Evolutionary conservation across 169 alveolate genomes (phyloP), one percentile per base, ranked within the genome.

Genomic region (Plasmodium yoelii): DNA sequence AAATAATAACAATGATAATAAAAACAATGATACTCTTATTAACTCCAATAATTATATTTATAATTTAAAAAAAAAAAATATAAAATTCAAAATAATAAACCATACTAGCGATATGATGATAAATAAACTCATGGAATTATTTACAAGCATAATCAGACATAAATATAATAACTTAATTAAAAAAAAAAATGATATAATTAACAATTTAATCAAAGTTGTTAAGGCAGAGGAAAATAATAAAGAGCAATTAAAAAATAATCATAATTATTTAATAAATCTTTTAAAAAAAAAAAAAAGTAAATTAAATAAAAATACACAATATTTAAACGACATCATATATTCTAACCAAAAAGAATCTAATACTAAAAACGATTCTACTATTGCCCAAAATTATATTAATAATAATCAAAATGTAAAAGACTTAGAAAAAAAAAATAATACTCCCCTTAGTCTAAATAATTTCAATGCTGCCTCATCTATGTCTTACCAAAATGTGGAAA

Each of bases 141-240:
- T 80, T 69, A 64, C 90, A 7, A 46, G 51, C 28, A 34, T 65
- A 57, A 80, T 80, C 39, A 15, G 68, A 65, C 65, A 49, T 10
- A 80, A 55, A 18, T 65, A 65, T 59, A 65, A 44, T n/a, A 80
- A 80, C 9, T 53, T 80, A 68, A 59, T 51, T 15, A 80, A 64
- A 44, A 56, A 80, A 51, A 80, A 80, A 64, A 64, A 55, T 34
- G 49, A 69, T 39, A 69, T 80, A 13, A 42, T 57, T 15, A 80
- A 64, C 34, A 80, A 80, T 67, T 65, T 80, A 64, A 80, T 80
- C 55, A 80, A 80, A 64, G n/a, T 80, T 28, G 60, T 80, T 28
- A 80, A 80, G 18, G 51, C 28, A 28, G 90, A 80, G 49, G 82
- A 80, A 80, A 53, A 80, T 44, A 80, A 80, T 59, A 53, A 80